Evolutionary conservation across 163 green algal species (phyloP).

Genomic region (Scenedesmus sp.): DNA sequence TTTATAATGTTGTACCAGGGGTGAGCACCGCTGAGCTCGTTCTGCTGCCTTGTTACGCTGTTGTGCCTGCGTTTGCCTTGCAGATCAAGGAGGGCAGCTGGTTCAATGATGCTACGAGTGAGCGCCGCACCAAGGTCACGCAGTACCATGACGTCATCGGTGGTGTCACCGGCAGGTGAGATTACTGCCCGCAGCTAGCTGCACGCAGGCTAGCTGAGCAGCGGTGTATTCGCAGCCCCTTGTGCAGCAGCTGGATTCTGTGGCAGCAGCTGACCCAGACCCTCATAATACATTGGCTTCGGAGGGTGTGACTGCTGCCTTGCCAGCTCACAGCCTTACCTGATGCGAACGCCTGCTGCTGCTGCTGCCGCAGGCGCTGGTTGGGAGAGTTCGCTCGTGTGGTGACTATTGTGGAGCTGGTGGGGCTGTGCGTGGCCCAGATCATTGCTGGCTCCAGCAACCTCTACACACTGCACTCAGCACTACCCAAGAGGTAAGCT

Average conservation of each 20-base stretch:
- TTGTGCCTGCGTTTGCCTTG: background rate
- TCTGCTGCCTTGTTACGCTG: background rate
- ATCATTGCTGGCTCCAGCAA: slow-evolving; percentile 46
- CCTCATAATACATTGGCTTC: no score
- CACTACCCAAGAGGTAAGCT: slow-evolving; percentile 16
- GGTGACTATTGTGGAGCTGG: slow-evolving; percentile 45
- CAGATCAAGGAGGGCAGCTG: slow-evolving; percentile 18
- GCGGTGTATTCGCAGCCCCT: background rate
- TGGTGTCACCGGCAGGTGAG: background rate
- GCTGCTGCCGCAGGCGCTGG: slow-evolving; percentile 17
- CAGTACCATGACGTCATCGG: slow-evolving; percentile 20
- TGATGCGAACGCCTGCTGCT: no score
- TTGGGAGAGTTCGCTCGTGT: slow-evolving; percentile 28
- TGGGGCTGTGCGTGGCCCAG: slow-evolving; percentile 44
- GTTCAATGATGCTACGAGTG: slow-evolving; percentile 6
- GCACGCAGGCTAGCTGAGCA: background rate
- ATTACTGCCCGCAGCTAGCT: background rate
- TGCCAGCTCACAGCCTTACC: no score
- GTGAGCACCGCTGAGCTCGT: background rate
- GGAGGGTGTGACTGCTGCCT: no score
- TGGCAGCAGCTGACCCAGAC: no score
- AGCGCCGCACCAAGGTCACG: background rate
- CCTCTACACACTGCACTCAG: slow-evolving; percentile 37
- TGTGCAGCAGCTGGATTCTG: no score
- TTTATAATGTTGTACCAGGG: no score